phyloP scores from a whole-genome alignment of 176 grass and related monocot species.

The Avena sativa region DNA sequence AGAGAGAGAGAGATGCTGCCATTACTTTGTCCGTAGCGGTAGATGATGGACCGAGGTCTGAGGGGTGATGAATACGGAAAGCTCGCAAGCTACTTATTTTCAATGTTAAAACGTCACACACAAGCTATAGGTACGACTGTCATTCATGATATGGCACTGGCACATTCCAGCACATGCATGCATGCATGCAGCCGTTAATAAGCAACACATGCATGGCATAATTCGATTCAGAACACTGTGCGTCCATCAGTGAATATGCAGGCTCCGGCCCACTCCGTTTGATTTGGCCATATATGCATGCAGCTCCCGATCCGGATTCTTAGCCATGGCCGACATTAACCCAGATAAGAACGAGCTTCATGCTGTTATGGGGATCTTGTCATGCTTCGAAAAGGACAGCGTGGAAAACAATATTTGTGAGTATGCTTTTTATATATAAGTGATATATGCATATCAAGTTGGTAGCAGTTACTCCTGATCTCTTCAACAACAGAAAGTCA shows the following conservation, averaged over 20 bases:
- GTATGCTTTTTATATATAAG: too few species aligned
- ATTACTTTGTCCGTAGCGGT: neutral
- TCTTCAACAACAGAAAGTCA: too few species aligned
- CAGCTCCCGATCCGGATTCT: slow-evolving; percentile 3
- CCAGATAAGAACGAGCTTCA: neutral
- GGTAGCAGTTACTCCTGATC: too few species aligned
- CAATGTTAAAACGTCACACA: neutral
- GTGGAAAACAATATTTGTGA: neutral
- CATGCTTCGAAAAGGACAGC: neutral
- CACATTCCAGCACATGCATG: slow-evolving; percentile 39
- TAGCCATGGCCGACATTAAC: neutral
- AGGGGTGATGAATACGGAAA: neutral
- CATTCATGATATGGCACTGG: slow-evolving; percentile 28
- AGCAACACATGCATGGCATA: slow-evolving; percentile 19
- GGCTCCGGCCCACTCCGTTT: slow-evolving; percentile 7
- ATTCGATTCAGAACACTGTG: slow-evolving; percentile 38
- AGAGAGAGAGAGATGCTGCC: neutral
- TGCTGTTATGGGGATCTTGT: neutral
- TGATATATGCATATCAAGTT: too few species aligned
- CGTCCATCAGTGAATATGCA: slow-evolving; percentile 18
- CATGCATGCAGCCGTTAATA: slow-evolving; percentile 2
- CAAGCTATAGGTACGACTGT: neutral
- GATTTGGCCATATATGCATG: slow-evolving; percentile 33
- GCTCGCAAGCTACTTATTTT: neutral
- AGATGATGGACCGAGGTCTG: neutral